Base-by-base conservation (phyloP, 1,139 yeast genomes). In the Saccharomyces pastorianus region DNA sequence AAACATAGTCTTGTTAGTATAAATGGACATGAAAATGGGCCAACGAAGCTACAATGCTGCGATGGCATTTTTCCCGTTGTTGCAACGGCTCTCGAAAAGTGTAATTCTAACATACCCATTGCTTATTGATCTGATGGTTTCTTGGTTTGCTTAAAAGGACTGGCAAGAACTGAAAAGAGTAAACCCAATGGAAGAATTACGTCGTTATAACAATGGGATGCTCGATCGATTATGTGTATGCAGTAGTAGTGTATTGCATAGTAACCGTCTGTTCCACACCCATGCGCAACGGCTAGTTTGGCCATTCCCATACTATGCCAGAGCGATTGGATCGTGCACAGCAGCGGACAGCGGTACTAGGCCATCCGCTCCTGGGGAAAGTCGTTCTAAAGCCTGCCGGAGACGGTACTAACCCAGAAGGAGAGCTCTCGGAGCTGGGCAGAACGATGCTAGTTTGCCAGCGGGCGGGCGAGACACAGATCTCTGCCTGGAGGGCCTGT, bases 121-220 rank as follows among this genome's bases (percentile, higher is more conserved):
- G 64, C 61, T 62, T 61, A 60, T 60, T 62, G 67, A 63, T 63
- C 58, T 58, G 56, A 53, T 62, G 68, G 67, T 63, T 64, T 61
- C 62, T 61, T 57, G 56, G 44, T 49, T 8, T 44, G 31, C 31
- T 51, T 29, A 38, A n/a, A 41, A 42, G 5, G 4, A 9, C 5
- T 8, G 4, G 11, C 13, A 8, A 2, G 11, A 8, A 28, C 7
- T 9, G 2, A 9, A 4, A 42, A 23, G 29, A 9, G 2, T 20
- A 8, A 6, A 41, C 14, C 8, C 29, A 44, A 27, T n/a, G 5
- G 14, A 9, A 34, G 29, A 38, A 20, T 41, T 44, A 20, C n/a
- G 26, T 14, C 2, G 4, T 14, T 34, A 34, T 14, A 4, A 3
- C 7, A 34, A 6, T 14, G 25, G 25, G 5, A 20, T 6, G 23